Percentiles rank a stretch among this genome's conserved stretches.
These are phyloP conservation scores for Leptomonas seymouri DNA, from an alignment of 208 protist genomes.

Conservation along the genomic window DNA sequence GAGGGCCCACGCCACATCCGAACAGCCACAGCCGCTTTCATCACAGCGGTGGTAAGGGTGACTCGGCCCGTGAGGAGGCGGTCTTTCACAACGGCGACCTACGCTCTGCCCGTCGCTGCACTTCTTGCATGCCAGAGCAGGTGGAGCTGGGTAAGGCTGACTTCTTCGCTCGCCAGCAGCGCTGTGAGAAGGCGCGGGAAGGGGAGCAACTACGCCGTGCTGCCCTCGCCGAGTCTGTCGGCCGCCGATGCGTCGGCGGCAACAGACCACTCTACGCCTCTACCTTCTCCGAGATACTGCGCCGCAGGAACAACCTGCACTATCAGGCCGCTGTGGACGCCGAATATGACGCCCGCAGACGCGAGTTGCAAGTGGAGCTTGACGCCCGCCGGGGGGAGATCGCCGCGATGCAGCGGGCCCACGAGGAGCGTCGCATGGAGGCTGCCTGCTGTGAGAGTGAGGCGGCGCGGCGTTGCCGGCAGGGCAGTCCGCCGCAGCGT, in stretches of 20 bases:
- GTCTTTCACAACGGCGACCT: not conserved
- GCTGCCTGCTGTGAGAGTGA: conserved; percentile 14
- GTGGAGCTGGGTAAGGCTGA: conserved; percentile 62
- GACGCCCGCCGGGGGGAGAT: conserved; percentile 53
- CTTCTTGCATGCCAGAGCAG: conserved; percentile 66
- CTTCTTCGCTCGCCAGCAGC: conserved; percentile 49
- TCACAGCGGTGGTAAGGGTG: not conserved
- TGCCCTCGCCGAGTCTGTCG: conserved; percentile 16
- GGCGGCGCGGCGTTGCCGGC: conserved; percentile 2
- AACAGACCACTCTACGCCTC: conserved; percentile 19
- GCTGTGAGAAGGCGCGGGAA: conserved; percentile 42
- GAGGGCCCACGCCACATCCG: not conserved
- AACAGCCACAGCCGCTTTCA: not conserved
- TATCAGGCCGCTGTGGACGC: conserved; percentile 51
- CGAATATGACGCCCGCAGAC: conserved; percentile 62
- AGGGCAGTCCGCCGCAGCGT: too few relatives aligned
- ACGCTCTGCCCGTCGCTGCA: conserved; percentile 25
- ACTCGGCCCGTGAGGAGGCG: not conserved
- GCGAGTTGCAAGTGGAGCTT: conserved; percentile 71
- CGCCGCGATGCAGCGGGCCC: conserved; percentile 20
- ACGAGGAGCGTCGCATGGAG: conserved; percentile 23
- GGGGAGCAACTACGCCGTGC: conserved; percentile 36
- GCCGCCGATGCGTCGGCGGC: conserved; percentile 1
- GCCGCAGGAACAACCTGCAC: conserved; percentile 43
- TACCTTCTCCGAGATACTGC: conserved; percentile 78